These are phyloP conservation scores for Cladobotryum mycophilum DNA, from an alignment of 2,329 filamentous ascomycete species.

Conservation along the genomic window DNA sequence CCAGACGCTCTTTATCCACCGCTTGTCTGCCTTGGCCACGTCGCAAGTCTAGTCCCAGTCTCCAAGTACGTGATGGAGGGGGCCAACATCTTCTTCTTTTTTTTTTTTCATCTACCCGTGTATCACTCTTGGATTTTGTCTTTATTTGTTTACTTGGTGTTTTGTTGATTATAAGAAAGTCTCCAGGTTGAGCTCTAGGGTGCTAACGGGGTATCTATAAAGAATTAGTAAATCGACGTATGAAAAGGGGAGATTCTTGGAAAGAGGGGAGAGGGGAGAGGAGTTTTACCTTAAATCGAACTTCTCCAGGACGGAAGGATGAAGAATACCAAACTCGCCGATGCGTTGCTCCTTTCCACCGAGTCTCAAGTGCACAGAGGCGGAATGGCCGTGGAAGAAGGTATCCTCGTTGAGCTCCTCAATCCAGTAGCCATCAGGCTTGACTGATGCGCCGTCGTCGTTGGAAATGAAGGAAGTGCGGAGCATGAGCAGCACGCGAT, in stretches of 20 bases:
- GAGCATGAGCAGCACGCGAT: constrained; percentile 89
- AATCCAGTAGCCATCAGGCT: constrained; percentile 82
- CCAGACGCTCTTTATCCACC: too few species aligned
- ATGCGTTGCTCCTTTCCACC: constrained; percentile 69
- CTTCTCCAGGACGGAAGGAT: constrained; percentile 87
- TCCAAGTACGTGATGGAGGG: background rate
- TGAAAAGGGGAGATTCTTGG: background rate
- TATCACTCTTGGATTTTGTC: constrained; percentile 15
- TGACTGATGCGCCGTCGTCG: constrained; percentile 58
- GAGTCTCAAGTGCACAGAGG: constrained; percentile 72
- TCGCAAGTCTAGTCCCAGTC: too few species aligned
- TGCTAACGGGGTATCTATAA: constrained; percentile 78
- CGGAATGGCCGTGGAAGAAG: constrained; percentile 86
- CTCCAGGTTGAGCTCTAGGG: constrained; percentile 90
- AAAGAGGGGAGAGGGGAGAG: constrained; percentile 6
- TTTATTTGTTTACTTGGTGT: constrained; percentile 14
- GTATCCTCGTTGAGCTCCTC: constrained; percentile 86
- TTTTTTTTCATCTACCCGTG: constrained; percentile 8
- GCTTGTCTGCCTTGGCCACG: too few species aligned
- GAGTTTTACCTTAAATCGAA: constrained; percentile 81
- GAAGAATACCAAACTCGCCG: constrained; percentile 88
- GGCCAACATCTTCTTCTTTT: constrained; percentile 9
- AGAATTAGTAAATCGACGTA: background rate
- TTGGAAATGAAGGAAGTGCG: constrained; percentile 71
- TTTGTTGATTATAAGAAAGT: constrained; percentile 62